phyloP scores from a whole-genome alignment of 306 rosid species.

The Begonia masoniana region DNA sequence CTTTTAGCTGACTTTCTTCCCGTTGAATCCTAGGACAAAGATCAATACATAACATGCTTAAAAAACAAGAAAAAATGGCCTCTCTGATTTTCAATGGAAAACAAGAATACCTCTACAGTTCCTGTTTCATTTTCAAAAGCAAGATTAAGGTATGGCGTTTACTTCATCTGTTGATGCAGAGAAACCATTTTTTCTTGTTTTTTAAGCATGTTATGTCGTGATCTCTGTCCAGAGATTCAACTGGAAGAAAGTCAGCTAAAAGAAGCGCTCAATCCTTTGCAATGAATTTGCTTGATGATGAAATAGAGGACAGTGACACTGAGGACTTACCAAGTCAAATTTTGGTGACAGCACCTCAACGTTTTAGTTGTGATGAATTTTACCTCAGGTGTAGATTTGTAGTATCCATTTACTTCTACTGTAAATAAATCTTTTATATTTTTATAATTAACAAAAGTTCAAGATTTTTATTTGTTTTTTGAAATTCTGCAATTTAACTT shows the following conservation, averaged over 20 bases:
- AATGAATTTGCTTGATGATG: slow-evolving; percentile 47
- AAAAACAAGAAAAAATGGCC: too few relatives aligned
- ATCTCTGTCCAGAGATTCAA: slow-evolving; percentile 11
- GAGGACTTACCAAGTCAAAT: slow-evolving; percentile 22
- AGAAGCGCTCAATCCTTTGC: slow-evolving; percentile 34
- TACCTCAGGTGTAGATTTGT: slow-evolving; percentile 38
- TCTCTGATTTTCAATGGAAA: slow-evolving; percentile 47
- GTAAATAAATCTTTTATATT: not conserved
- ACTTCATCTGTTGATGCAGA: not conserved
- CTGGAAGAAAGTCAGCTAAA: slow-evolving; percentile 14
- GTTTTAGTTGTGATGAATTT: slow-evolving; percentile 38
- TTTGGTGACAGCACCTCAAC: slow-evolving; percentile 15
- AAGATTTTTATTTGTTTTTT: not conserved
- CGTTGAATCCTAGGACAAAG: too few relatives aligned
- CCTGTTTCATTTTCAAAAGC: slow-evolving; percentile 28
- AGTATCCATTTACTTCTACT: too few relatives aligned
- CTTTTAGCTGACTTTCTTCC: slow-evolving; percentile 15
- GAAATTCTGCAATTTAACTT: not conserved
- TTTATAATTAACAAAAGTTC: too few relatives aligned
- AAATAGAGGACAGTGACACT: slow-evolving; percentile 25
- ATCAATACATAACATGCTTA: too few relatives aligned
- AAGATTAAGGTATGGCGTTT: slow-evolving; percentile 24
- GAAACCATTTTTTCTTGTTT: slow-evolving; percentile 1
- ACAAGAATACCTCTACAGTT: slow-evolving; percentile 21
- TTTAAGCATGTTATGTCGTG: slow-evolving; percentile 7